phyloP scores from a whole-genome alignment of 2,329 filamentous ascomycete species.

The Pezicula radicicola region DNA sequence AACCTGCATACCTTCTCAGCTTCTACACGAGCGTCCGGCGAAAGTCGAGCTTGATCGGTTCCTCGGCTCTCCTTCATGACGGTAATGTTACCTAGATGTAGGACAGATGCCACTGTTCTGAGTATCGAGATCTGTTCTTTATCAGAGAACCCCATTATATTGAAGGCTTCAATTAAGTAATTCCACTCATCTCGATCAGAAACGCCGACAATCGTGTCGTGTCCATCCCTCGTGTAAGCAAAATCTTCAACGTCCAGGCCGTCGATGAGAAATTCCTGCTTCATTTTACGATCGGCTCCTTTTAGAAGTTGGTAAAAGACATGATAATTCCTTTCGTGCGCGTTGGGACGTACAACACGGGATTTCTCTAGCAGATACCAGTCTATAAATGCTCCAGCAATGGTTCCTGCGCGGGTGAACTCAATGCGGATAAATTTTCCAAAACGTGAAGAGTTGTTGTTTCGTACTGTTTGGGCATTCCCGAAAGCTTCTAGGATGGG shows the following conservation, averaged over 20 bases:
- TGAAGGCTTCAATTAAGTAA: conserved; percentile 84
- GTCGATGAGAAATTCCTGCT: conserved; percentile 72
- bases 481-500: conserved; percentile 97
- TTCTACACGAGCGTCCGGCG: conserved; percentile 70
- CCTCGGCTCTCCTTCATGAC: conserved; percentile 89
- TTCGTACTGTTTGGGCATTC: conserved; percentile 95
- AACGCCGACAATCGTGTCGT: conserved; percentile 86
- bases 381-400: conserved; percentile 94
- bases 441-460: conserved; percentile 97
- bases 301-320: conserved; percentile 94
- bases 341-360: conserved; percentile 85
- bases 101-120: conserved; percentile 82
- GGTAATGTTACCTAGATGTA: conserved; percentile 89
- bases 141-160: conserved; percentile 88
- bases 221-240: conserved; percentile 85
- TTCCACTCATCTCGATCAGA: conserved; percentile 92
- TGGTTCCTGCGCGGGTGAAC: conserved; percentile 83
- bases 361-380: conserved; percentile 99
- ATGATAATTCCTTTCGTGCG: conserved; percentile 92
- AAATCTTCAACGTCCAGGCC: conserved; percentile 81
- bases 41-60: conserved; percentile 84
- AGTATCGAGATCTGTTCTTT: conserved; percentile 82
- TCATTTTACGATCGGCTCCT: conserved; percentile 72
- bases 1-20: conserved; percentile 79
- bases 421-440: conserved; percentile 99